These are phyloP conservation scores for Teratosphaeria destructans DNA, from an alignment of 2,329 filamentous ascomycete species.

Conservation along the genomic window DNA sequence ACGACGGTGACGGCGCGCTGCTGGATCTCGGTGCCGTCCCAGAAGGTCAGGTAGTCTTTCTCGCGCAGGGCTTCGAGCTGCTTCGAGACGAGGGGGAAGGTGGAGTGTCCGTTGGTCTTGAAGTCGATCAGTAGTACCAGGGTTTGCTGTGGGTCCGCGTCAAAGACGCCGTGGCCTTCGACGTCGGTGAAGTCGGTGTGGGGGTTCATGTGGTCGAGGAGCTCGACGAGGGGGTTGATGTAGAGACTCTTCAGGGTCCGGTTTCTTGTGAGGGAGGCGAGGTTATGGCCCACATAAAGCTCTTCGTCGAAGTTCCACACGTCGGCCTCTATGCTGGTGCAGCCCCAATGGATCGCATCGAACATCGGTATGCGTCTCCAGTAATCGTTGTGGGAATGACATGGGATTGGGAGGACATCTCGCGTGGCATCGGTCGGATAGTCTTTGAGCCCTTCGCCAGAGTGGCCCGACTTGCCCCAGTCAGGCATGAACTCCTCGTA, in stretches of 20 bases:
- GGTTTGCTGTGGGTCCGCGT: conserved; percentile 28
- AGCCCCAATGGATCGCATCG: conserved; percentile 49
- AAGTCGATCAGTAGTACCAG: conserved; percentile 59
- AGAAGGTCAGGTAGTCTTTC: conserved; percentile 41
- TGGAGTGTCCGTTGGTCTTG: conserved; percentile 47
- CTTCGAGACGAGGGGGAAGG: conserved; percentile 43
- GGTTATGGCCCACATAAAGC: conserved; percentile 55
- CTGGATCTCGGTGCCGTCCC: conserved; percentile 41
- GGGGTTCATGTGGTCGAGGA: conserved; percentile 47
- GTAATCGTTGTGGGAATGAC: conserved; percentile 64
- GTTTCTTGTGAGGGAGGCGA: conserved; percentile 41
- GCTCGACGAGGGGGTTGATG: conserved; percentile 50
- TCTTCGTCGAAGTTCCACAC: conserved; percentile 51
- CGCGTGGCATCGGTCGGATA: conserved; percentile 32
- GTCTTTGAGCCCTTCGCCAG: conserved; percentile 23
- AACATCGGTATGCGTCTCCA: conserved; percentile 54
- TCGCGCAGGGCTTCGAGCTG: conserved; percentile 51
- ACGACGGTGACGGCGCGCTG: conserved; percentile 56
- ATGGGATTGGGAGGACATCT: conserved; percentile 43
- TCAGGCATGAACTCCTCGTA: conserved; percentile 24
- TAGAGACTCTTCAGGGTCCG: conserved; percentile 55
- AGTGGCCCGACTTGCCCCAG: conserved; percentile 32
- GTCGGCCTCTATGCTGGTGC: conserved; percentile 57
- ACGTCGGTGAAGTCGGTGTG: conserved; percentile 36
- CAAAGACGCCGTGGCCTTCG: conserved; percentile 43